Evolutionary conservation across 352 stramenopile species (phyloP), one percentile per base, ranked within the genome.

Genomic region (Phytophthora multivora): DNA sequence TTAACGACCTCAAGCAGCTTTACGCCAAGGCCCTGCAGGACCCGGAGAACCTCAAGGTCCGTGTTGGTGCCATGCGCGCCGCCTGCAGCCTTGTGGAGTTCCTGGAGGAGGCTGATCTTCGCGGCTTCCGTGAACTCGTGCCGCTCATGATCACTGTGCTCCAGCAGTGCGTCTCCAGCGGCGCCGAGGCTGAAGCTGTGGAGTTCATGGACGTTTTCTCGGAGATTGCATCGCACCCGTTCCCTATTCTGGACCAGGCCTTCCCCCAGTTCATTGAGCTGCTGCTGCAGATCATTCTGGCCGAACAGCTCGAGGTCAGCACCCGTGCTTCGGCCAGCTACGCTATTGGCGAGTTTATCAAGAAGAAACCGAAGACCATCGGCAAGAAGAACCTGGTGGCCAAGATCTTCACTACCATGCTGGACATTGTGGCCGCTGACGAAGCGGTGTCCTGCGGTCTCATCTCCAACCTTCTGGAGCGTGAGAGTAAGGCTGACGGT

Each of bases 291-390:
- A 89, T 96, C 58, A 86, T 93, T 25, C 47, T 90, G 35, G 79
- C 88, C 15, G 75, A 89, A 36, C 76, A 83, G 56, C 76, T 96
- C 13, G 87, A 96, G 58, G 79, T 84, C 18, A 85, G 75, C 60
- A 96, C 86, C 13, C 87, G 86, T 30, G 82, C 86, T 1, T 89
- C 87, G 33, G 87, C 87, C n/a, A 88, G 79, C 36, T 91, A 89
- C 68, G 83, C 83, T 10, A 83, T 95, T 13, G 86, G 87, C 30
- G 85, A 93, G 66, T 91, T 96, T 61, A 86, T 95, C 50, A 93
- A 93, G 72, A 88, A 88, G 67, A 96, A 96, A 71, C 87, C 87
- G 15, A 96, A 96, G 79, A 88, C 86, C n/a, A 75, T 96, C 9
- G 86, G 85, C 54, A 96, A 95, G 82, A 90, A 88, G 67, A 73